Base-by-base conservation (phyloP, 1,284 basidiomycete genomes). In the Wallemia mellicola region DNA sequence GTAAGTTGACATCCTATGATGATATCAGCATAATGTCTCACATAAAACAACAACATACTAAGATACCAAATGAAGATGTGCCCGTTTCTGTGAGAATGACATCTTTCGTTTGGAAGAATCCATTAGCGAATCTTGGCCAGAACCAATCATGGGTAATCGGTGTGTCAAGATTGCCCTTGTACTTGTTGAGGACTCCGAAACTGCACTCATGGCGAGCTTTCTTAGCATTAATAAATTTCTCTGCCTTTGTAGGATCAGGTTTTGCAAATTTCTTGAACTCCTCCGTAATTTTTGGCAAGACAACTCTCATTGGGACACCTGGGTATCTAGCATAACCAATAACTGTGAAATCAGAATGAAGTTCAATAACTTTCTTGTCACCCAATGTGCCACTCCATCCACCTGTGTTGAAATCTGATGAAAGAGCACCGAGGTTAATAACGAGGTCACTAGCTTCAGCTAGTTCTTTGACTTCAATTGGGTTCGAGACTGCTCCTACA, bases 391-490 rank as follows among this genome's bases (percentile, higher is more conserved):
- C 55, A 28, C 25, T 27, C 55, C 55, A 57, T 9, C 25, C 17
- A 28, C 55, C 55, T 27, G 55, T 57, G 55, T 57, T 57, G 75
- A 91, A 94, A 69, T 96, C 92, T 61, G 77, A 81, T 71, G 80
- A 80, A 58, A 94, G 72, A 0, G 75, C 73, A 24, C 91, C 91
- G 61, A 94, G 74, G 33, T 82, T 84, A 28, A 96, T 71, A 61
- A 91, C 80, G 59, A 95, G 75, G 66, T 86, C 87, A 11, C 87
- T 80, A 1, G 69, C 72, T 70, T 95, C 87, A 30, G 94, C 80
- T 62, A 77, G 79, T 59, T 83, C 75, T 68, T 80, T 80, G 64
- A 91, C 75, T 19, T 73, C 73, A 0, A 80, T 79, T 58, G 38
- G 38, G 38, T 24, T 19, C 2, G 61, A 54, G 28, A 48, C 59